Evolutionary conservation across 192 early-diverging fungal species (phyloP).

Genomic region (Dissophora ornata): DNA sequence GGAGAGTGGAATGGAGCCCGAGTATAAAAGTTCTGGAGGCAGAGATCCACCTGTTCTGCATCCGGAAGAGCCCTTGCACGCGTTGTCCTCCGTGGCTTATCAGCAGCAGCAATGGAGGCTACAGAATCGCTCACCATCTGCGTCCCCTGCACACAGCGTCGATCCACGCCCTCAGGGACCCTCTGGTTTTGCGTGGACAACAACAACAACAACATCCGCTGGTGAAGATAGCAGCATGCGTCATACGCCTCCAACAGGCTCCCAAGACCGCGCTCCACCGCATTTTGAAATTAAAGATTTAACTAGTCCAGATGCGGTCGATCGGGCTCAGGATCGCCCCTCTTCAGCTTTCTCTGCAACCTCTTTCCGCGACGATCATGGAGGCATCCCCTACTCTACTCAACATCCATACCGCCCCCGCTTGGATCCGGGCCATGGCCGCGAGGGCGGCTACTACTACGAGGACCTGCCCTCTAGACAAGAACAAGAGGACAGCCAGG

Average conservation of each 20-base stretch:
- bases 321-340: constrained; percentile 6
- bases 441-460: not conserved
- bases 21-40: not conserved
- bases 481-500: not conserved
- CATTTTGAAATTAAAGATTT: not conserved
- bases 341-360: not conserved
- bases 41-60: not conserved
- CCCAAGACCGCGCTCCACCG: not conserved
- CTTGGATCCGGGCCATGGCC: not conserved
- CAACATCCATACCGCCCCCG: not conserved
- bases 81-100: constrained; percentile 1
- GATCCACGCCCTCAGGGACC: not conserved
- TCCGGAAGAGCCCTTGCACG: constrained; percentile 4
- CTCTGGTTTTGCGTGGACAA: no score
- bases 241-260: not conserved
- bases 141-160: not conserved
- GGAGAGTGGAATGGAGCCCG: not conserved
- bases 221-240: not conserved
- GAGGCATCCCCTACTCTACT: not conserved
- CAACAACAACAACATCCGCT: not conserved
- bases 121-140: not conserved
- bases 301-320: not conserved
- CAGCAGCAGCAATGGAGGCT: constrained; percentile 3
- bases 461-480: not conserved
- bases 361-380: not conserved